Percentiles rank a stretch among this genome's conserved stretches.
phyloP scores from a whole-genome alignment of 176 grass and related monocot genomes.

The Aegilops umbellulata region DNA sequence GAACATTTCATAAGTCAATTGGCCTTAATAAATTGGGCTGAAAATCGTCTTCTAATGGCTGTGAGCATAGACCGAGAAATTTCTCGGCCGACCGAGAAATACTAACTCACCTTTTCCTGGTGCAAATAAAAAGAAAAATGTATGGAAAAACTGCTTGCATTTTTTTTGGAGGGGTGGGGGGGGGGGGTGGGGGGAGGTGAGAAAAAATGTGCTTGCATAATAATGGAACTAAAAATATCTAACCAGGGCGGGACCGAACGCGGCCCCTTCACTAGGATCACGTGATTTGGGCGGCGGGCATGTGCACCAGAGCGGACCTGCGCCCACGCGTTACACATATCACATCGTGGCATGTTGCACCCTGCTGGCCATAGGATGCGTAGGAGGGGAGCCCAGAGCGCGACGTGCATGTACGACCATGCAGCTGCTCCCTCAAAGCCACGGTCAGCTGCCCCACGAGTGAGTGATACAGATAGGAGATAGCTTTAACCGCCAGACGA shows the following conservation, averaged over 20 bases:
- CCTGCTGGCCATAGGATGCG: not conserved
- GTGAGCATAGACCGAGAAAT: too few species aligned
- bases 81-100: not conserved
- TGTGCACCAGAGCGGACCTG: not conserved
- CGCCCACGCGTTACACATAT: not conserved
- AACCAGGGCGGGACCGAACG: not conserved
- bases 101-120: not conserved
- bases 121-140: not conserved
- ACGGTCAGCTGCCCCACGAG: not conserved
- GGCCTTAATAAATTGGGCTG: too few species aligned
- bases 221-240: not conserved
- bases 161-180: too few species aligned
- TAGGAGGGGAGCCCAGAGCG: not conserved
- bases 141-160: not conserved
- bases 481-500: not conserved
- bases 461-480: not conserved
- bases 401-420: not conserved
- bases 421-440: not conserved
- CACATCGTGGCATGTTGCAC: not conserved
- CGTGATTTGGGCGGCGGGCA: not conserved
- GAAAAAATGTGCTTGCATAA: too few species aligned
- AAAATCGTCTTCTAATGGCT: too few species aligned
- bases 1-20: too few species aligned
- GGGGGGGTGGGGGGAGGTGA: too few species aligned
- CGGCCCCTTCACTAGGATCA: not conserved